Percentiles rank a stretch among this genome's conserved stretches.
These are phyloP conservation scores for Citrus medica DNA, from an alignment of 345 rosid genomes.

Conservation along the genomic window DNA sequence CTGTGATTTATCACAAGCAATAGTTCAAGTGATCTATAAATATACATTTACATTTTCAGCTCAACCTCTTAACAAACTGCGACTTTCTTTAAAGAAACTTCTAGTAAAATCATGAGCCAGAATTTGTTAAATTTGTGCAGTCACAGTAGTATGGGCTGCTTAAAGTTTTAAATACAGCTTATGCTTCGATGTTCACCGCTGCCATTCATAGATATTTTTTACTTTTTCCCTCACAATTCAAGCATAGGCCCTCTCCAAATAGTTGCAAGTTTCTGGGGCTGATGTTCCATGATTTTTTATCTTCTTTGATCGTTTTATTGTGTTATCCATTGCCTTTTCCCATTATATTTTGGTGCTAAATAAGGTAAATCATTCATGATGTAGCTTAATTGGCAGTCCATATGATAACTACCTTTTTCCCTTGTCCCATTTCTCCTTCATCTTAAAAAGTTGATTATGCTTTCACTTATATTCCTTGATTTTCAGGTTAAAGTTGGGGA, in stretches of 20 bases:
- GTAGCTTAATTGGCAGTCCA: neutral
- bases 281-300: neutral
- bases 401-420: neutral
- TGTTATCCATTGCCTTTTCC: neutral
- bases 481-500: constrained; percentile 80
- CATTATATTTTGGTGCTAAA: neutral
- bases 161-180: neutral
- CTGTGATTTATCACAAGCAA: neutral
- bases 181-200: neutral
- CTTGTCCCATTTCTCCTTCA: neutral
- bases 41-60: neutral
- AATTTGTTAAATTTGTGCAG: neutral
- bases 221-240: neutral
- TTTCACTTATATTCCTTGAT: constrained; percentile 1
- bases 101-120: neutral
- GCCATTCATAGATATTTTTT: neutral
- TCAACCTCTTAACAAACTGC: neutral
- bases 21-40: neutral
- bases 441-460: neutral
- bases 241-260: neutral
- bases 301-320: neutral
- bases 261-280: neutral
- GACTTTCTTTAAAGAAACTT: neutral
- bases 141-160: neutral
- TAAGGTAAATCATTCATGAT: neutral